A percentile compares a stretch with the other conserved stretches of the same genome.
These are phyloP conservation scores for Cordyceps farinosa DNA, from an alignment of 2,329 filamentous ascomycete species.

Conservation along the genomic window DNA sequence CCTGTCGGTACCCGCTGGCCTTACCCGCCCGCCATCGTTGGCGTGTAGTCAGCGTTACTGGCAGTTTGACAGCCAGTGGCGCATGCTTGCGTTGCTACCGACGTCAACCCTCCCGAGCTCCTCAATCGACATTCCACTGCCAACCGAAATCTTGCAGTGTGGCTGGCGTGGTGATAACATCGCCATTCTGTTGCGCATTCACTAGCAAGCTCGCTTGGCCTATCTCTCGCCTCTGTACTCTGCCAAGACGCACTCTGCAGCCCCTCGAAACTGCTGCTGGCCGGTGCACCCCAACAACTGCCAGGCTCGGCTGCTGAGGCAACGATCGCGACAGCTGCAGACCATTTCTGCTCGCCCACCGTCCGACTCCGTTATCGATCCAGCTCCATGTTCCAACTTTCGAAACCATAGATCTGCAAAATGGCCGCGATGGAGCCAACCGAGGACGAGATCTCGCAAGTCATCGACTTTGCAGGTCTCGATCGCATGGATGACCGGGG, in stretches of 20 bases:
- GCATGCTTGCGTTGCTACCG: constrained; percentile 10
- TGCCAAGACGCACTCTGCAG: not conserved
- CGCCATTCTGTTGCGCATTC: not conserved
- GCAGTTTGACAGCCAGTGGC: not conserved
- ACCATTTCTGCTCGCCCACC: not conserved
- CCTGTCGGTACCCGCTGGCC: not conserved
- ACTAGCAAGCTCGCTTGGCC: not conserved
- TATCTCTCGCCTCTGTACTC: not conserved
- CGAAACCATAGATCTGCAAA: constrained; percentile 4
- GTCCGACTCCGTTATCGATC: not conserved
- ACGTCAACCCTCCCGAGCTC: constrained; percentile 12
- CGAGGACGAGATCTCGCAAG: constrained; percentile 35
- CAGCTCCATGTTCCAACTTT: constrained; percentile 1
- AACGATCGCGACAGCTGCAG: not conserved
- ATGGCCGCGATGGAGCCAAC: constrained; percentile 36
- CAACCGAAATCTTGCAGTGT: not conserved
- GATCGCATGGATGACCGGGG: constrained; percentile 34
- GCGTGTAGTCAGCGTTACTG: constrained; percentile 1
- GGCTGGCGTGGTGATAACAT: not conserved
- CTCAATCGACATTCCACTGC: not conserved
- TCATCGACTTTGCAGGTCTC: constrained; percentile 42
- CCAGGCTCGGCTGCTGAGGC: not conserved
- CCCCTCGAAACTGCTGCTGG: not conserved
- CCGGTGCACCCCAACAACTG: not conserved
- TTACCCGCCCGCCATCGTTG: not conserved